Percentiles rank a stretch among this genome's conserved stretches.
Evolutionary conservation across 352 stramenopile genomes (phyloP).

Genomic region (Globisporangium radiosum): DNA sequence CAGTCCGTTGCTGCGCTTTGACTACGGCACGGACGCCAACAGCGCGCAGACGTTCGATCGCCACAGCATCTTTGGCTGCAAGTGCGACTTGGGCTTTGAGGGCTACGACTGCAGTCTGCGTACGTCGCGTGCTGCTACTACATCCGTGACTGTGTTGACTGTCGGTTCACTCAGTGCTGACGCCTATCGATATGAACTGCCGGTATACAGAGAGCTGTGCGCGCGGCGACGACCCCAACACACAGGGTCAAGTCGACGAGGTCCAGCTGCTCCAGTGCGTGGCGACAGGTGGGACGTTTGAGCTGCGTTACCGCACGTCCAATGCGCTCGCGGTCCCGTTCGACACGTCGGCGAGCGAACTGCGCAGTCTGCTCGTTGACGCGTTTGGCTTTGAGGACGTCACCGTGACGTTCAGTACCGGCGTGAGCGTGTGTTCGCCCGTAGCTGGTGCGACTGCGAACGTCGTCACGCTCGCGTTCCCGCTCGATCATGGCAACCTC

Average conservation of each 20-base stretch:
- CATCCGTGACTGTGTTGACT: background rate
- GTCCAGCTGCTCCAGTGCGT: conserved; percentile 72
- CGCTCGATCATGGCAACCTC: conserved; percentile 39
- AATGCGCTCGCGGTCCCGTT: conserved; percentile 52
- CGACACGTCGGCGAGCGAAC: conserved; percentile 21
- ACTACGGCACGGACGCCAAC: conserved; percentile 66
- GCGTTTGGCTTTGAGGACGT: conserved; percentile 47
- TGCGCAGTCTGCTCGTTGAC: conserved; percentile 53
- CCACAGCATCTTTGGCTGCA: conserved; percentile 75
- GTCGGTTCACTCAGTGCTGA: background rate
- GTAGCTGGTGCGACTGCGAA: conserved; percentile 20
- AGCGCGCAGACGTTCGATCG: conserved; percentile 75
- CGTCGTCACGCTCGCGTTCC: conserved; percentile 51
- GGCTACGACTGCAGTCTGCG: conserved; percentile 85
- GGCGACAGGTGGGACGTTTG: conserved; percentile 46
- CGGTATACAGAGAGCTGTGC: conserved; percentile 60
- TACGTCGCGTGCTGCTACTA: conserved; percentile 14
- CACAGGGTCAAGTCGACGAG: conserved; percentile 74
- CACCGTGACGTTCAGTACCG: conserved; percentile 34
- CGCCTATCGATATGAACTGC: background rate
- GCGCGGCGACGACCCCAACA: conserved; percentile 82
- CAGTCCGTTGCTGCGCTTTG: conserved; percentile 39
- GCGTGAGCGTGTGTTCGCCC: conserved; percentile 29
- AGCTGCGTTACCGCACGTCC: conserved; percentile 48
- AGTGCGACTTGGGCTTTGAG: conserved; percentile 86